Percentiles rank a stretch among this genome's conserved stretches.
Conservation (phyloP, 345 rosid species). For the Linum trigynum region DNA sequence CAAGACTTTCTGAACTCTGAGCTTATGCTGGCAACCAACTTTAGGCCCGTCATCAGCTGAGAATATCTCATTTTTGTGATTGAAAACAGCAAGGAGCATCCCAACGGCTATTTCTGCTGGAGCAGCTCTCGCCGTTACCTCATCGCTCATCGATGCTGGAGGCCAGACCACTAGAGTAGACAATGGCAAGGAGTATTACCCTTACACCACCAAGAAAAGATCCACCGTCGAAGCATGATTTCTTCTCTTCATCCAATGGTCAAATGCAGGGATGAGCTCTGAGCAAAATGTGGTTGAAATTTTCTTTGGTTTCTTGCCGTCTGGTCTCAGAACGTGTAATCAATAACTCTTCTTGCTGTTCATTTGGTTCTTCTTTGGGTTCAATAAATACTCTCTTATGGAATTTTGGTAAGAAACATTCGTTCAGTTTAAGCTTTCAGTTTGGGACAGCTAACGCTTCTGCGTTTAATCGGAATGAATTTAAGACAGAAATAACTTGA, state of each 20-base stretch:
- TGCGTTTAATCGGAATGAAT: neutral
- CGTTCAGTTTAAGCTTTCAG: neutral
- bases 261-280: neutral
- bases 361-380: neutral
- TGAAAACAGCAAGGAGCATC: constrained; percentile 63
- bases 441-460: neutral
- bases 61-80: no score
- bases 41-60: no score
- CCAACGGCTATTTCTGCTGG: constrained; percentile 83
- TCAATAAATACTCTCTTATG: neutral
- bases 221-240: constrained; percentile 17
- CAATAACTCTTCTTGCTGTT: neutral
- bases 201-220: constrained; percentile 84
- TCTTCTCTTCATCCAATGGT: neutral
- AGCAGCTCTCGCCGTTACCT: constrained; percentile 74
- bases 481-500: no score
- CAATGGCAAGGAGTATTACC: constrained; percentile 81
- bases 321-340: neutral
- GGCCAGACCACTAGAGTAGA: constrained; percentile 91
- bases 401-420: neutral
- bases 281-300: neutral
- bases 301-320: neutral
- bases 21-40: no score
- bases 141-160: constrained; percentile 72
- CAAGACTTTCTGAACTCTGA: no score